Evolutionary conservation across 2,329 filamentous ascomycete species (phyloP).

Genomic region (Fusarium chuoi): DNA sequence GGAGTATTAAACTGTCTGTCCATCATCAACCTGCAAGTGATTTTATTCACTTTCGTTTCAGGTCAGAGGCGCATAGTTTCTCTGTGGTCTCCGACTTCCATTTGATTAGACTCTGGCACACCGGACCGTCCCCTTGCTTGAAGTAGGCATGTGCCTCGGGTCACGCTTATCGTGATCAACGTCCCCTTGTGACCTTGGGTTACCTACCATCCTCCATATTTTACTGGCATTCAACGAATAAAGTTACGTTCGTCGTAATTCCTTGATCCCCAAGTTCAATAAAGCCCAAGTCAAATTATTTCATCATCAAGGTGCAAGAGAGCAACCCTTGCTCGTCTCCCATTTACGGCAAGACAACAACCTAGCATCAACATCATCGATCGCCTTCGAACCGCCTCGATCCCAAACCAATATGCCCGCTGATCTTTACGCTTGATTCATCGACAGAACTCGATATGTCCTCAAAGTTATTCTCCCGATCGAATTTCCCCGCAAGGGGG

Average conservation of each 20-base stretch:
- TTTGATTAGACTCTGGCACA: background rate
- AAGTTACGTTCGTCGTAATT: background rate
- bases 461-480: slow-evolving; percentile 59
- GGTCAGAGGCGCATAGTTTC: background rate
- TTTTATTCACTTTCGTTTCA: background rate
- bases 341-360: background rate
- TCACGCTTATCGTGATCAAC: slow-evolving; percentile 42
- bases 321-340: background rate
- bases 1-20: slow-evolving; percentile 9
- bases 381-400: background rate
- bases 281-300: background rate
- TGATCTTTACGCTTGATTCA: slow-evolving; percentile 9
- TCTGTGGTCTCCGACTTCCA: background rate
- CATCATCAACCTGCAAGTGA: slow-evolving; percentile 7
- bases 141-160: slow-evolving; percentile 35
- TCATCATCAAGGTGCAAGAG: background rate
- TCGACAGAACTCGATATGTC: slow-evolving; percentile 51
- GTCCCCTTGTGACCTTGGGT: slow-evolving; percentile 34
- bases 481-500: slow-evolving; percentile 45
- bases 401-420: slow-evolving; percentile 29
- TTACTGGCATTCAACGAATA: background rate
- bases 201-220: slow-evolving; percentile 1
- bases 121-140: background rate
- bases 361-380: background rate
- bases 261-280: background rate